Conservation (phyloP, 179 eudicot species). For the Patellifolia procumbens region DNA sequence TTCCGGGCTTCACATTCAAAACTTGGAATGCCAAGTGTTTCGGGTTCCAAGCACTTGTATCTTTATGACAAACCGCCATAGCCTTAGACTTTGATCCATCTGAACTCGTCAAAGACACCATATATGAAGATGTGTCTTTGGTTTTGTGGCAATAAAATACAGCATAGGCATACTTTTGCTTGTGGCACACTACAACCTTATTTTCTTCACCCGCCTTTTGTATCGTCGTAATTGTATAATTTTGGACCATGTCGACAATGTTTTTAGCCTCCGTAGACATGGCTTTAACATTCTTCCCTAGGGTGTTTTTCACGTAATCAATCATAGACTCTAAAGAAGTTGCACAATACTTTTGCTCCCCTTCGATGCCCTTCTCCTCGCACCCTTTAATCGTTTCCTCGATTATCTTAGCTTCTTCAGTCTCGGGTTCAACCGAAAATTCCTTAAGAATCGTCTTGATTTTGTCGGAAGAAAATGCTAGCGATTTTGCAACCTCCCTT, state of each 20-base stretch:
- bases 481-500: conserved; percentile 43
- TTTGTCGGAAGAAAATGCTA: conserved; percentile 63
- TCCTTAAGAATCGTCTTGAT: conserved; percentile 36
- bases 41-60: conserved; percentile 68
- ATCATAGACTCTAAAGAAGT: conserved; percentile 80
- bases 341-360: conserved; percentile 67
- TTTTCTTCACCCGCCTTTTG: conserved; percentile 27
- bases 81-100: conserved; percentile 51
- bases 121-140: conserved; percentile 42
- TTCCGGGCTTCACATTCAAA: conserved; percentile 31
- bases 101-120: conserved; percentile 41
- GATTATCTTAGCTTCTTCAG: conserved; percentile 51
- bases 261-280: conserved; percentile 43
- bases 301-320: conserved; percentile 47
- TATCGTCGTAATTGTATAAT: conserved; percentile 36
- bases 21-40: conserved; percentile 35
- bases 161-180: conserved; percentile 50
- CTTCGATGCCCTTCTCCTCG: conserved; percentile 44
- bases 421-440: conserved; percentile 48
- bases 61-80: conserved; percentile 62
- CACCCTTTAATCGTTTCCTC: conserved; percentile 55
- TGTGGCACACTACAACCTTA: conserved; percentile 59
- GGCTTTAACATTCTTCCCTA: conserved; percentile 50
- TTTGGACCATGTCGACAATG: conserved; percentile 20
- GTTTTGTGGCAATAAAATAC: conserved; percentile 74